A percentile compares a stretch with the other conserved stretches of the same genome.
Conservation (phyloP, 306 rosid genomes). For the Ceratonia siliqua region DNA sequence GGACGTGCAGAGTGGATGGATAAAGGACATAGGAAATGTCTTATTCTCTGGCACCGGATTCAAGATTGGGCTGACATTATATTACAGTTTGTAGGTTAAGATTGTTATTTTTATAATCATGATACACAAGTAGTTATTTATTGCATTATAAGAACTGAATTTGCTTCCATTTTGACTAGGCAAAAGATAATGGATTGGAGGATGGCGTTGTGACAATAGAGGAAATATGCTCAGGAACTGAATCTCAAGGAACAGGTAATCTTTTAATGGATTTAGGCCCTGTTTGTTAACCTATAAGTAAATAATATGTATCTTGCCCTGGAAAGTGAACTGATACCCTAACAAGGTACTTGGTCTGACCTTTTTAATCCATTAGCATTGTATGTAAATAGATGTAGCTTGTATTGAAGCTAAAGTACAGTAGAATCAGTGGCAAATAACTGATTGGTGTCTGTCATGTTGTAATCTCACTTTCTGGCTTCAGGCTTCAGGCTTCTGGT, state of each 20-base stretch:
- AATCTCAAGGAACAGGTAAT: slow-evolving; percentile 90
- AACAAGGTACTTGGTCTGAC: background rate
- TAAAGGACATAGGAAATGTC: slow-evolving; percentile 86
- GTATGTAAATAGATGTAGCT: background rate
- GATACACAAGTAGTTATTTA: background rate
- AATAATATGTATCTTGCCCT: background rate
- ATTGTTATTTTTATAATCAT: slow-evolving; percentile 27
- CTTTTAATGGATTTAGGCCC: background rate
- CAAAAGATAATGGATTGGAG: slow-evolving; percentile 82
- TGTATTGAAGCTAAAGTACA: too few relatives aligned
- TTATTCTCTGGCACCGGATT: slow-evolving; percentile 85
- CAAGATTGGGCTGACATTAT: slow-evolving; percentile 92
- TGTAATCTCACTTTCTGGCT: too few relatives aligned
- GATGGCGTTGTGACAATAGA: slow-evolving; percentile 81
- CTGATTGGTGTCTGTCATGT: too few relatives aligned
- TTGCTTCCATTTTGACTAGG: slow-evolving; percentile 47
- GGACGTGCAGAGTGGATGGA: slow-evolving; percentile 97
- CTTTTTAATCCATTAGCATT: background rate
- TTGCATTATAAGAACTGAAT: slow-evolving; percentile 27
- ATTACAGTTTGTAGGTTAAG: slow-evolving; percentile 63
- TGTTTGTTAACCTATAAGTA: background rate
- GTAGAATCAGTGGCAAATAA: too few relatives aligned
- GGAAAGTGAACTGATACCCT: background rate
- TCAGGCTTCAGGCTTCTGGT: too few relatives aligned
- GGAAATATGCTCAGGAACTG: slow-evolving; percentile 84